These are phyloP conservation scores for Penicillium canescens DNA, from an alignment of 495 filamentous ascomycete genomes.

Conservation along the genomic window DNA sequence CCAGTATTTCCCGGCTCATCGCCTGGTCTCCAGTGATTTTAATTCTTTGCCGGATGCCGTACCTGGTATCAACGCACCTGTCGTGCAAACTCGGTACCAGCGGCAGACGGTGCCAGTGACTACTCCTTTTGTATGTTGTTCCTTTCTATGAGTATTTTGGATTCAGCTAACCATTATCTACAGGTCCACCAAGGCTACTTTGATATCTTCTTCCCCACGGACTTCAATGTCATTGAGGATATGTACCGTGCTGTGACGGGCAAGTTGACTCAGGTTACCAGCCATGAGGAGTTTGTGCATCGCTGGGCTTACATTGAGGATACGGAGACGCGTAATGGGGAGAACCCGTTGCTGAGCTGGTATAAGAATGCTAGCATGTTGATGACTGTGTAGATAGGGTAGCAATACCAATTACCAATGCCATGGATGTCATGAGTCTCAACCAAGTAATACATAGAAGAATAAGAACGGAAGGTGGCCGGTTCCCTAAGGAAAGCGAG, in stretches of 20 bases:
- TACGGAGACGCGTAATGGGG: conserved; percentile 82
- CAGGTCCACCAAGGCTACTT: conserved; percentile 98
- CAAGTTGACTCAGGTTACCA: conserved; percentile 78
- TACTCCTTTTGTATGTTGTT: conserved; percentile 77
- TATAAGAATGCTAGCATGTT: conserved; percentile 92
- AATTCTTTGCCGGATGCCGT: conserved; percentile 78
- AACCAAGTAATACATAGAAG: too few species aligned
- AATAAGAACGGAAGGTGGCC: too few species aligned
- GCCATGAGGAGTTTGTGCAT: conserved; percentile 86
- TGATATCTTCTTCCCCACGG: conserved; percentile 96
- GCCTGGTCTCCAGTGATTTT: conserved; percentile 90
- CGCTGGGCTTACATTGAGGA: conserved; percentile 89
- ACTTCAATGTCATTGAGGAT: conserved; percentile 84
- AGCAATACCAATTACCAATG: background rate
- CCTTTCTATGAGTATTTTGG: background rate
- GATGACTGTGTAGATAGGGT: conserved; percentile 64
- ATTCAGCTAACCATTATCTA: conserved; percentile 8
- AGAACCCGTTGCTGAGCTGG: conserved; percentile 91
- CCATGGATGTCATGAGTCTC: background rate
- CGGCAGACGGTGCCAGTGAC: conserved; percentile 82
- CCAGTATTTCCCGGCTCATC: conserved; percentile 82
- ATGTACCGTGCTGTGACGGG: conserved; percentile 91
- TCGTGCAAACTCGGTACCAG: conserved; percentile 92
- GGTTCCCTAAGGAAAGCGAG: too few species aligned
- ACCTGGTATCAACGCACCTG: conserved; percentile 82